Evolutionary conservation across 1,284 basidiomycete species (phyloP).

Genomic region (Boletellus dicymbophilus): DNA sequence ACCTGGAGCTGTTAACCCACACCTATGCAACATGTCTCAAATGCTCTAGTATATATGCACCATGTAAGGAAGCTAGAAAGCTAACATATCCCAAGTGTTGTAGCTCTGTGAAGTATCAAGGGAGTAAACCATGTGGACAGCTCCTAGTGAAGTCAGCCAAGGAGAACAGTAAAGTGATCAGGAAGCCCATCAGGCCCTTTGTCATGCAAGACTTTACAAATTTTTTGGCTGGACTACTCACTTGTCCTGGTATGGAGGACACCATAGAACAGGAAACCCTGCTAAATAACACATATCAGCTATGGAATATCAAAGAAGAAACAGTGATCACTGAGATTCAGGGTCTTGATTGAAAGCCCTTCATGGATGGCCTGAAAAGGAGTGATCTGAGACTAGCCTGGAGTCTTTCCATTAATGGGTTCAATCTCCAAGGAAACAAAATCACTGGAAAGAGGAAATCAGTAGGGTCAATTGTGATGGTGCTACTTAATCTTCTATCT

Average conservation of each 20-base stretch:
- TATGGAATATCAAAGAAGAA: constrained; percentile 35
- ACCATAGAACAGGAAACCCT: constrained; percentile 24
- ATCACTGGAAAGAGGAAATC: constrained; percentile 31
- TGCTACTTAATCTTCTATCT: constrained; percentile 23
- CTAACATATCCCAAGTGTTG: constrained; percentile 2
- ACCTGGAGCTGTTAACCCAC: too few species aligned
- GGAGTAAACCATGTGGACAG: neutral
- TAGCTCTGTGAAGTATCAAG: neutral
- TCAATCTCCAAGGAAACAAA: constrained; percentile 39
- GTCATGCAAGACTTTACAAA: constrained; percentile 30
- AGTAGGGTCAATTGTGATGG: constrained; percentile 35
- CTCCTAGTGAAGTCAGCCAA: neutral
- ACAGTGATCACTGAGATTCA: constrained; percentile 24
- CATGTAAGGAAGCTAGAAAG: too few species aligned
- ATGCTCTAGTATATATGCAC: too few species aligned
- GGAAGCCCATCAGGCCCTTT: constrained; percentile 18
- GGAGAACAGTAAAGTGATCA: neutral
- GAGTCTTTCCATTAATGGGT: constrained; percentile 37
- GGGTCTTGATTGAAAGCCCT: constrained; percentile 24
- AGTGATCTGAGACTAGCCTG: constrained; percentile 19
- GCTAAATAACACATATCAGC: constrained; percentile 5
- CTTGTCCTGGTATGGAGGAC: constrained; percentile 27
- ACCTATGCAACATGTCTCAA: too few species aligned
- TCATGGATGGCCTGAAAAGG: constrained; percentile 20
- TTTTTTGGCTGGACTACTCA: constrained; percentile 32